Conservation (phyloP, 2,329 filamentous ascomycete species). For the Acrodontium crateriforme region DNA sequence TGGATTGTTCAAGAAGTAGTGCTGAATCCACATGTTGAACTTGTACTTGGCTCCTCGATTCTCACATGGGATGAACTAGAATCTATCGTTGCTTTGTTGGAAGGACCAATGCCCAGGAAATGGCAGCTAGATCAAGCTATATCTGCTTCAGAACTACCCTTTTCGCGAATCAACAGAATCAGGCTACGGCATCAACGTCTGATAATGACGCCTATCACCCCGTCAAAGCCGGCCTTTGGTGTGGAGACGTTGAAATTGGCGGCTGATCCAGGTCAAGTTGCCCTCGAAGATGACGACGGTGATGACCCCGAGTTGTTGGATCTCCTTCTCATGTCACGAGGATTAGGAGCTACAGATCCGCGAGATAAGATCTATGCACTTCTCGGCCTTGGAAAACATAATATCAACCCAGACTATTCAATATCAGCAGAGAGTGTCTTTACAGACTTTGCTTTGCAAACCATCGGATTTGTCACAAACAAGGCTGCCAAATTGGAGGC, state of each 20-base stretch:
- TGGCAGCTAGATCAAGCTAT: constrained; percentile 17
- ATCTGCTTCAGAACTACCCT: constrained; percentile 15
- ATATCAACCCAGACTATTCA: constrained; percentile 15
- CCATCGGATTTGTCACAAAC: constrained; percentile 12
- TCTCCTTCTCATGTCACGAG: constrained; percentile 17
- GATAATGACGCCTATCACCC: constrained; percentile 3
- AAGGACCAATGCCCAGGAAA: constrained; percentile 11
- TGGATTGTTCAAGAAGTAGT: constrained; percentile 22
- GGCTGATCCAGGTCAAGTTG: background rate
- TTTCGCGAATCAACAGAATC: constrained; percentile 19
- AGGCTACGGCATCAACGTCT: constrained; percentile 11
- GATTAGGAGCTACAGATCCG: constrained; percentile 16
- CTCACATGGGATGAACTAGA: constrained; percentile 18
- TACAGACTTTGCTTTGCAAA: constrained; percentile 16
- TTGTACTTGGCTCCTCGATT: constrained; percentile 13
- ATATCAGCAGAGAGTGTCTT: constrained; percentile 14
- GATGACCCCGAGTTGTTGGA: constrained; percentile 15
- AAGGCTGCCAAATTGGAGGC: constrained; percentile 2
- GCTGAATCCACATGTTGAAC: constrained; percentile 16
- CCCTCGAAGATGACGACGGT: constrained; percentile 4
- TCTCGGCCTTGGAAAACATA: constrained; percentile 15
- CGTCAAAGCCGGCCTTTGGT: background rate
- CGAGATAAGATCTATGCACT: constrained; percentile 18
- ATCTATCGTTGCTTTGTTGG: constrained; percentile 12
- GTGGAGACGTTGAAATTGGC: background rate